Evolutionary conservation across 2,329 filamentous ascomycete genomes (phyloP), one percentile per base, ranked within the genome.

Genomic region (Ophiostoma himal-ulmi): DNA sequence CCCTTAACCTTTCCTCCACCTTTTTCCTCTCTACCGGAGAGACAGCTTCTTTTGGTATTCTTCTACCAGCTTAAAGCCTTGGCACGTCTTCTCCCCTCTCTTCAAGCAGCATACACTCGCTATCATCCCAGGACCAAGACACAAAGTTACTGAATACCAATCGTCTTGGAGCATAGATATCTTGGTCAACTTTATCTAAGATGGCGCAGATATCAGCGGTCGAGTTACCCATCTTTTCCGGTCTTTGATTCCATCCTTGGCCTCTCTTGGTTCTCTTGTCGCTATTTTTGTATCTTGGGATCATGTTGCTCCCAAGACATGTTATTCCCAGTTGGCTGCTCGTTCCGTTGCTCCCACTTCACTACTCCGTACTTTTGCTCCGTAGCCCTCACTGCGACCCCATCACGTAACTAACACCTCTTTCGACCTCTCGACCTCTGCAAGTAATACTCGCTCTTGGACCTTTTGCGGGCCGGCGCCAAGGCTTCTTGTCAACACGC

Each of bases 401-500:
- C 44, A 48, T 48, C 44, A 48, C 44, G 20, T 17, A 48, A 48
- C 44, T 4, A 30, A 30, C 13, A 48, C 44, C 44, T n/a, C 17
- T n/a, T n/a, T 48, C 44, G 44, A 48, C 44, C 17, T 39, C 37
- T 37, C 36, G 10, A 37, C 36, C 36, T 39, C 1, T 39, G 20
- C 5, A 48, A 48, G 52, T 57, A 57, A 14, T 57, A 57, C 17
- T 48, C 44, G 44, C n/a, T n/a, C 52, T 57, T 30, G 30, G 30
- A 3, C 30, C 1, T 30, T 57, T 14, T 57, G 34, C 34, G 52
- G 60, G 17, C 34, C 30, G 57, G 14, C 10, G 62, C 62, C 62
- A 65, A 65, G 62, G 20, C 36, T 14, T 65, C 5, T 39, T 65
- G 62, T 34, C 13, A 36, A 62, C 70, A 71, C 70, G 67, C 67